Evolutionary conservation across 169 alveolate genomes (phyloP).

Genomic region (Amoebophrya sp.): DNA sequence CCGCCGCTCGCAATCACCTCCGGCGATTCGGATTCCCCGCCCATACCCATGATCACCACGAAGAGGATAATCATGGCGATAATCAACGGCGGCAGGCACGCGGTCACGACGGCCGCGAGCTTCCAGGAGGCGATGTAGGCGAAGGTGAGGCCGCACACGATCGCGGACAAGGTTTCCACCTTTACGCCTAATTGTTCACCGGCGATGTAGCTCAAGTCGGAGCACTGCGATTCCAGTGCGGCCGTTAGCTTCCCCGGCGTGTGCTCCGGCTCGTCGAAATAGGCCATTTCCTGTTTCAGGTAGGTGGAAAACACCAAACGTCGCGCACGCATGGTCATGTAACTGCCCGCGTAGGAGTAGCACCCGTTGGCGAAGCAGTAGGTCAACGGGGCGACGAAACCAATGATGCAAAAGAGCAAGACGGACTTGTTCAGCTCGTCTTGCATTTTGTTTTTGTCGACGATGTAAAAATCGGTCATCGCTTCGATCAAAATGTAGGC

Average conservation of each 20-base stretch:
- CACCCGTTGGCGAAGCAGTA: background rate
- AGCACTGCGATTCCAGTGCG: background rate
- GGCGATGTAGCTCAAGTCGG: constrained; percentile 1
- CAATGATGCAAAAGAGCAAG: background rate
- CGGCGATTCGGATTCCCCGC: background rate
- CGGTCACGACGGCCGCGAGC: constrained; percentile 49
- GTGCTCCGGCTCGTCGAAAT: constrained; percentile 33
- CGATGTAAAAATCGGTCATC: background rate
- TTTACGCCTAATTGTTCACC: constrained; percentile 24
- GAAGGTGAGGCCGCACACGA: constrained; percentile 50
- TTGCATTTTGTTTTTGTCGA: background rate
- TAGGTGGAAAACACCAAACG: background rate
- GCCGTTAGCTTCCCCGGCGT: constrained; percentile 31
- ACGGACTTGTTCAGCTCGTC: background rate
- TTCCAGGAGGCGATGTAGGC: constrained; percentile 53
- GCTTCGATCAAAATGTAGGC: background rate
- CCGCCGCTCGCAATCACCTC: background rate
- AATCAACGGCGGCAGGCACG: constrained; percentile 46
- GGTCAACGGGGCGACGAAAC: background rate
- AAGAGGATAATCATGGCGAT: background rate
- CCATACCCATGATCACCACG: background rate
- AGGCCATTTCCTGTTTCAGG: constrained; percentile 31
- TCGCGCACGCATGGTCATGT: background rate
- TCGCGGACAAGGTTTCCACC: constrained; percentile 7
- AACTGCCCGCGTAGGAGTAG: background rate